These are phyloP conservation scores for Penicillium sp. DNA, from an alignment of 2,329 filamentous ascomycete genomes.

Conservation along the genomic window DNA sequence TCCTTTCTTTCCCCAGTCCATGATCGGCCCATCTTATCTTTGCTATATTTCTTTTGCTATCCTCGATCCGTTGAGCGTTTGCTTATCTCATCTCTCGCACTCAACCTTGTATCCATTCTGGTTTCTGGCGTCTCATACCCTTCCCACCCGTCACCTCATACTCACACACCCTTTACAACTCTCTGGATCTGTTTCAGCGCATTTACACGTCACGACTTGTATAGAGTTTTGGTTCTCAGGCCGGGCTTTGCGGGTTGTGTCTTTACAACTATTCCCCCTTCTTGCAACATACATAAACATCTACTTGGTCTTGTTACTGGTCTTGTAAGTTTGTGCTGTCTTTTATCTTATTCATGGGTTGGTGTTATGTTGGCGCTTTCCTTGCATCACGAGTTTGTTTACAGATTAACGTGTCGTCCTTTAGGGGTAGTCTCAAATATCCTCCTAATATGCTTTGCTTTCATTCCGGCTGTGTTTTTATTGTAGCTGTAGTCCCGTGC, in stretches of 20 bases:
- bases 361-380: constrained; percentile 17
- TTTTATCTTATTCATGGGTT: constrained; percentile 18
- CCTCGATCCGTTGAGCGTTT: constrained; percentile 6
- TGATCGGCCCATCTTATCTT: background rate
- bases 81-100: constrained; percentile 1
- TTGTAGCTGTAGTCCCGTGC: background rate
- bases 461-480: background rate
- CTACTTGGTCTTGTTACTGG: constrained; percentile 10
- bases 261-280: constrained; percentile 17
- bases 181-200: constrained; percentile 13
- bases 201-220: constrained; percentile 25
- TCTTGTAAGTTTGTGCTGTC: background rate
- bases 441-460: background rate
- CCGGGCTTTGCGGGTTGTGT: constrained; percentile 15
- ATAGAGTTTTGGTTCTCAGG: constrained; percentile 24
- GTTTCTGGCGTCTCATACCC: constrained; percentile 21
- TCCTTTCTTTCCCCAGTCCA: background rate
- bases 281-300: constrained; percentile 21
- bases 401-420: background rate
- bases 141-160: background rate
- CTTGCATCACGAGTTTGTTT: constrained; percentile 10
- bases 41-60: background rate
- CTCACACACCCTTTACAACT: constrained; percentile 2
- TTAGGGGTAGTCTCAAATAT: background rate
- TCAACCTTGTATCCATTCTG: constrained; percentile 7